phyloP scores from a whole-genome alignment of 371 early-diverging fungal species.

The Coemansia sp. region DNA sequence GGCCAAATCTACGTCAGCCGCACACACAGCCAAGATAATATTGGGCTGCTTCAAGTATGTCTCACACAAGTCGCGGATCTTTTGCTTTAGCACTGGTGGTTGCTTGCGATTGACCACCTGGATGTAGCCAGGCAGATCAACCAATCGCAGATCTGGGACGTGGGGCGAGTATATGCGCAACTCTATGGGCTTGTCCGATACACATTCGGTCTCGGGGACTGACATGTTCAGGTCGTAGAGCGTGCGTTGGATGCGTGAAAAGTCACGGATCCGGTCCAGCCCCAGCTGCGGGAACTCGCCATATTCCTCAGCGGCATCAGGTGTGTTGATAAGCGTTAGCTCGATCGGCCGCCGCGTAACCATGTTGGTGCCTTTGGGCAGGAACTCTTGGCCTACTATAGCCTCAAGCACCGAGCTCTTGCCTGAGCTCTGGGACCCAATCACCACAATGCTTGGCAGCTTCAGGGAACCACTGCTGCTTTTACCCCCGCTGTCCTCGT shows the following conservation, averaged over 20 bases:
- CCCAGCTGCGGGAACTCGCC: conserved; percentile 94
- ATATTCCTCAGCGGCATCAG: conserved; percentile 81
- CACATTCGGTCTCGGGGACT: conserved; percentile 89
- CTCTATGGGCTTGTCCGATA: conserved; percentile 92
- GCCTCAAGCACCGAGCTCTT: conserved; percentile 98
- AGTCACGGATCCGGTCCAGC: conserved; percentile 82
- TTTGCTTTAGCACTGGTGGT: conserved; percentile 86
- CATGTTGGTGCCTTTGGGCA: conserved; percentile 99
- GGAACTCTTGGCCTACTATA: conserved; percentile 97
- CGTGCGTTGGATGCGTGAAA: conserved; percentile 84
- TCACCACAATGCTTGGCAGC: conserved; percentile 95
- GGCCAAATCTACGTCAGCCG: conserved; percentile 98
- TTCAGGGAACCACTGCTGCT: conserved; percentile 66
- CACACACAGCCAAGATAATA: conserved; percentile 96
- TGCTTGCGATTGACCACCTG: conserved; percentile 94
- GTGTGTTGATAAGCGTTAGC: conserved; percentile 92
- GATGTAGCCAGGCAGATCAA: conserved; percentile 99
- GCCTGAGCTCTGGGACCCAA: conserved; percentile 97
- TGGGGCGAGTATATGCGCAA: conserved; percentile 90
- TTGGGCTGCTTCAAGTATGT: conserved; percentile 91
- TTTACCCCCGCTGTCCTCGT: neutral
- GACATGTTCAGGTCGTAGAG: conserved; percentile 89
- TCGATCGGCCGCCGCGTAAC: conserved; percentile 99
- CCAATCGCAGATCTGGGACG: conserved; percentile 94
- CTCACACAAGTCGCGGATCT: conserved; percentile 92